Percentiles rank a stretch among this genome's conserved stretches.
phyloP scores from a whole-genome alignment of 371 early-diverging fungal species.

The Funneliformis caledonium region DNA sequence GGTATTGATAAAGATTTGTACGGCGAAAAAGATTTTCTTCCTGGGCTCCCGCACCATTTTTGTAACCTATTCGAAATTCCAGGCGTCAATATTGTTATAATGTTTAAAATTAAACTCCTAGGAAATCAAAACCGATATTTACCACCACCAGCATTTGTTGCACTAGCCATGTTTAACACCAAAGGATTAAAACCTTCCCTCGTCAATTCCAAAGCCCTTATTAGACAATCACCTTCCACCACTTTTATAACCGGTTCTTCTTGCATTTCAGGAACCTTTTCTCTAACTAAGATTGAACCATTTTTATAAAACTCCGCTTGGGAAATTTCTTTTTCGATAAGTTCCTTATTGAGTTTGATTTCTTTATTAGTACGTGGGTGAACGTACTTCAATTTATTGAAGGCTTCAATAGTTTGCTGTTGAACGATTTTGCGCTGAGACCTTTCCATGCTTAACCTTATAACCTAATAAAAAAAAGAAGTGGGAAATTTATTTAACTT shows the following conservation, averaged over 20 bases:
- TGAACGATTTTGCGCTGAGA: not conserved
- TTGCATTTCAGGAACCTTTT: constrained; percentile 47
- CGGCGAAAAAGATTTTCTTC: constrained; percentile 52
- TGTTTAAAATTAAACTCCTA: not conserved
- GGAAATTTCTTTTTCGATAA: not conserved
- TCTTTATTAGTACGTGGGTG: not conserved
- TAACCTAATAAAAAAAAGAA: no score
- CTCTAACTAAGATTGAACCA: constrained; percentile 41
- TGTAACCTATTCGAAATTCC: constrained; percentile 43
- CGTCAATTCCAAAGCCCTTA: constrained; percentile 47
- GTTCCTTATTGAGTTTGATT: not conserved
- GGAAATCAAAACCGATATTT: not conserved
- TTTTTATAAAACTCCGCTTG: constrained; percentile 34
- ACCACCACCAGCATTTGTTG: constrained; percentile 51
- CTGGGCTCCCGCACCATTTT: constrained; percentile 48
- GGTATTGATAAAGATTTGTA: constrained; percentile 50
- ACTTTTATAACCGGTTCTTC: constrained; percentile 47
- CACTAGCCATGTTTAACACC: constrained; percentile 51
- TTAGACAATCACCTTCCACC: constrained; percentile 46
- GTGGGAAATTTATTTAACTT: no score
- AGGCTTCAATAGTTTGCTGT: not conserved
- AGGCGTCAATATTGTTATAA: not conserved
- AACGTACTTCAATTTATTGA: not conserved
- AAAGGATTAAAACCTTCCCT: constrained; percentile 49
- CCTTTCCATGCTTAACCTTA: not conserved